These are phyloP conservation scores for Aciculoconidium aculeatum DNA, from an alignment of 805 yeast genomes.

Conservation along the genomic window DNA sequence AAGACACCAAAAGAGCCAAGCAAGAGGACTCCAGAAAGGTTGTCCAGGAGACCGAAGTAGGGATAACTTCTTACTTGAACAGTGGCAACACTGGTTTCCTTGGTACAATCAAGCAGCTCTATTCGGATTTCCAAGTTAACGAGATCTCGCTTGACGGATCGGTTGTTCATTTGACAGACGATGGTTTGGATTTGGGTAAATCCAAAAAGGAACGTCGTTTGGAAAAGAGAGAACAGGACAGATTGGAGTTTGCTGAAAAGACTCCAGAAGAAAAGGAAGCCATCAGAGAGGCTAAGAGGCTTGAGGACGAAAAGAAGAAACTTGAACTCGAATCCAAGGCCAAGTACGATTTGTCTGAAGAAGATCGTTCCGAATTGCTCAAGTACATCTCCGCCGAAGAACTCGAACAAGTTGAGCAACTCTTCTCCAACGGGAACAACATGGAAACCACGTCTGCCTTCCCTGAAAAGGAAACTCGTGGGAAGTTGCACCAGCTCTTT, in stretches of 20 bases:
- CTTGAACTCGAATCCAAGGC: slow-evolving; percentile 19
- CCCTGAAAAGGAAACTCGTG: slow-evolving; percentile 67
- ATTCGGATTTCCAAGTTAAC: slow-evolving; percentile 90
- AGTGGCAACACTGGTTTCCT: slow-evolving; percentile 49
- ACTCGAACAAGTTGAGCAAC: slow-evolving; percentile 47
- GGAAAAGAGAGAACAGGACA: slow-evolving; percentile 37
- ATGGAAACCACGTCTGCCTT: slow-evolving; percentile 54
- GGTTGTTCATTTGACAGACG: slow-evolving; percentile 71
- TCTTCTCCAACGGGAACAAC: slow-evolving; percentile 49
- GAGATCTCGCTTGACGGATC: slow-evolving; percentile 67
- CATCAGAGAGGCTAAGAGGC: slow-evolving; percentile 18
- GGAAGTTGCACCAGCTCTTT: slow-evolving; percentile 69
- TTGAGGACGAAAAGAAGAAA: slow-evolving; percentile 11
- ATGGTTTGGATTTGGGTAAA: slow-evolving; percentile 51
- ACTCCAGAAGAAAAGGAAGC: slow-evolving; percentile 28
- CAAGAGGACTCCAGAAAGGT: slow-evolving; percentile 29
- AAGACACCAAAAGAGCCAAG: slow-evolving; percentile 11
- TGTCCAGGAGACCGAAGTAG: slow-evolving; percentile 74
- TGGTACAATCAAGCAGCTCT: slow-evolving; percentile 82
- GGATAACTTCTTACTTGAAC: slow-evolving; percentile 69
- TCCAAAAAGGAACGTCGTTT: slow-evolving; percentile 44
- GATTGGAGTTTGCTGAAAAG: slow-evolving; percentile 26
- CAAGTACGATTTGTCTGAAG: slow-evolving; percentile 41
- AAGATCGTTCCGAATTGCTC: slow-evolving; percentile 42
- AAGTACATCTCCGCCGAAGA: slow-evolving; percentile 57